phyloP scores from a whole-genome alignment of 2,329 filamentous ascomycete genomes.

The Esteya vermicola region DNA sequence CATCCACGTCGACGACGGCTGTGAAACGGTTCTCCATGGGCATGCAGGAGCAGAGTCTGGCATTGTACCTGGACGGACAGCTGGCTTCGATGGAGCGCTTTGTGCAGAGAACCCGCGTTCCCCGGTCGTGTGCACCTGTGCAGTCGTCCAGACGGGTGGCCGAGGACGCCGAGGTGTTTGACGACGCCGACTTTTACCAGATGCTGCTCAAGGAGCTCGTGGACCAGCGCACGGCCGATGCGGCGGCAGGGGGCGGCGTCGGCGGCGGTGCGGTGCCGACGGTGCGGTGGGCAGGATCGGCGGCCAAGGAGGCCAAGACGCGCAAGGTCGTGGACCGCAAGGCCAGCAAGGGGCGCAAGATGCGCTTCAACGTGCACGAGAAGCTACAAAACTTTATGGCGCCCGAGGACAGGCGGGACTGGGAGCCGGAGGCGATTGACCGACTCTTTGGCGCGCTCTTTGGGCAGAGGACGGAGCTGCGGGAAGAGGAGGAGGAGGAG shows the following conservation, averaged over 20 bases:
- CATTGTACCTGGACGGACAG: conserved; percentile 55
- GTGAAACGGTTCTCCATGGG: conserved; percentile 39
- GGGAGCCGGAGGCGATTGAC: conserved; percentile 71
- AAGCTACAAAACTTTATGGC: conserved; percentile 98
- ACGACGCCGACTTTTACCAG: conserved; percentile 93
- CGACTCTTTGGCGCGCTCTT: conserved; percentile 62
- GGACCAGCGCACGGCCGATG: conserved; percentile 67
- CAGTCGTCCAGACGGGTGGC: conserved; percentile 45
- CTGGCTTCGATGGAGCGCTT: conserved; percentile 49
- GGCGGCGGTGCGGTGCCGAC: conserved; percentile 32
- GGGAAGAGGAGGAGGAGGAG: conserved; percentile 40
- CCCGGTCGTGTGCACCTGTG: conserved; percentile 62
- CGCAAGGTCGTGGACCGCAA: conserved; percentile 81
- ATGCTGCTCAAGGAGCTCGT: conserved; percentile 84
- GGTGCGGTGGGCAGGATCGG: conserved; percentile 52
- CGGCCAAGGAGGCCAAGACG: conserved; percentile 62
- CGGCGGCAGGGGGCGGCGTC: conserved; percentile 28
- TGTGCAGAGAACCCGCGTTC: conserved; percentile 52
- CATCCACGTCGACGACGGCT: conserved; percentile 28
- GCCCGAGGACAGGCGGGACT: conserved; percentile 64
- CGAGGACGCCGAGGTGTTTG: conserved; percentile 58
- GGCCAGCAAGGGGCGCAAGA: conserved; percentile 86
- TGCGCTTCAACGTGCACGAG: conserved; percentile 90
- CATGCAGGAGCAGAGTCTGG: conserved; percentile 42
- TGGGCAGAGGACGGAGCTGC: conserved; percentile 52